Evolutionary conservation across 2,329 filamentous ascomycete species (phyloP).

Genomic region (Leptographium wingfieldii): DNA sequence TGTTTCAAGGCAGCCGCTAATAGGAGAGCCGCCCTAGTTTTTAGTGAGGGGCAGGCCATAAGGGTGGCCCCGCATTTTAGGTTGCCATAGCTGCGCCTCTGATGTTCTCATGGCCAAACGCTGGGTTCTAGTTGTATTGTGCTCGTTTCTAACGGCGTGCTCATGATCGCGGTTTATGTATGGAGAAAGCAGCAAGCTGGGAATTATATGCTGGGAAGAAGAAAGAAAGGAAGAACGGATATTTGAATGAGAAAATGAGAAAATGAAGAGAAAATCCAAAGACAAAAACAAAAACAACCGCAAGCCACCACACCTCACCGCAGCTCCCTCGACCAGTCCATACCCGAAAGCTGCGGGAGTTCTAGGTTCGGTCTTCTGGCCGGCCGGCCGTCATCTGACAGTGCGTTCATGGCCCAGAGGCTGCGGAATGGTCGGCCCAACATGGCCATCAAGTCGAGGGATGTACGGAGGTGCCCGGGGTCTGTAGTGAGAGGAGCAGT

Average conservation of each 20-base stretch:
- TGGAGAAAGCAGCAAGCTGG: too few species aligned
- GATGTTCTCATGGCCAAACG: too few species aligned
- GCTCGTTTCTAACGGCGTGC: too few species aligned
- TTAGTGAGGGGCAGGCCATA: neutral
- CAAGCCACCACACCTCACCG: neutral
- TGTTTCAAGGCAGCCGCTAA: neutral
- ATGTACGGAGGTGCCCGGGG: neutral
- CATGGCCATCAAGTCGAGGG: conserved; percentile 8
- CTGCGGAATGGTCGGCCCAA: conserved; percentile 10
- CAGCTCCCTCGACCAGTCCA: neutral
- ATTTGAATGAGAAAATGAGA: too few species aligned
- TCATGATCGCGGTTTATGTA: too few species aligned
- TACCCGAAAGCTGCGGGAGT: neutral
- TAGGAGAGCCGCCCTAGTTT: neutral
- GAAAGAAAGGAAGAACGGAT: too few species aligned
- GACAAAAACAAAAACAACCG: too few species aligned
- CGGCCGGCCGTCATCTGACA: neutral
- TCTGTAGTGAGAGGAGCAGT: conserved; percentile 3
- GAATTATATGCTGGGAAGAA: too few species aligned
- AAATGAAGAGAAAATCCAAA: too few species aligned
- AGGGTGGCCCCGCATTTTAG: neutral
- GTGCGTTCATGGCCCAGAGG: neutral
- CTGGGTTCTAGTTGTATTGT: too few species aligned
- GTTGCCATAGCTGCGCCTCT: neutral
- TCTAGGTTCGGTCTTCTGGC: neutral